Evolutionary conservation across 768 basidiomycete species (phyloP), one percentile per base, ranked within the genome.

Genomic region (Lactifluus echinatus): DNA sequence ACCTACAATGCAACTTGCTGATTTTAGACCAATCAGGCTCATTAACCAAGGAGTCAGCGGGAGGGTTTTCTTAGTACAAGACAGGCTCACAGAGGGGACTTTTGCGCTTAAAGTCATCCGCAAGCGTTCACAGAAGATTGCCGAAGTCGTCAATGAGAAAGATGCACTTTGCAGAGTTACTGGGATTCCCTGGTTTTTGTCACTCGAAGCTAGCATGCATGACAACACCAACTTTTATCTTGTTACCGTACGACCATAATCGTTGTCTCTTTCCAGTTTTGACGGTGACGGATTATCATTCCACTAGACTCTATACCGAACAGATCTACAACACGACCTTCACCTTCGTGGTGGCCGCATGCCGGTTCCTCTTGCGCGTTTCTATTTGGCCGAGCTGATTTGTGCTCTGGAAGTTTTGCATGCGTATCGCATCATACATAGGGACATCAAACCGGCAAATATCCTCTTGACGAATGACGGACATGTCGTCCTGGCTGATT

Each of bases 381-480:
- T 61, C 43, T 63, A 61, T 43, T 48, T 42, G 23, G 55, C 62
- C 24, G 62, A 63, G 21, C 26, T 61, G 17, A 31, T 64, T 11
- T 49, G 55, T 21, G 63, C 64, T n/a, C 48, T 66, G 15, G 59
- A 59, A 28, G 76, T 74, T 57, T 63, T 77, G 14, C 67, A 76
- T 17, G 60, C 66, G 3, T 71, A 72, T 56, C 68, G 76, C 62
- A 66, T 79, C 26, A 74, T 78, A 44, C 77, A 79, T 59, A 69
- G 77, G 24, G 76, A 79, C 64, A 73, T 79, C 70, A 79, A 79
- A 67, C 76, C 76, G 8, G 73, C 72, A 60, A 70, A 70, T 17
- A 49, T 69, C 49, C 58, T 60, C 29, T 50, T 63, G 24, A 50
- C 55, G 7, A 39, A 33, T 14, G 45, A 53, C 6, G 57, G 59